These are phyloP conservation scores for Fusarium sp. DNA, from an alignment of 2,329 filamentous ascomycete genomes.

Conservation along the genomic window DNA sequence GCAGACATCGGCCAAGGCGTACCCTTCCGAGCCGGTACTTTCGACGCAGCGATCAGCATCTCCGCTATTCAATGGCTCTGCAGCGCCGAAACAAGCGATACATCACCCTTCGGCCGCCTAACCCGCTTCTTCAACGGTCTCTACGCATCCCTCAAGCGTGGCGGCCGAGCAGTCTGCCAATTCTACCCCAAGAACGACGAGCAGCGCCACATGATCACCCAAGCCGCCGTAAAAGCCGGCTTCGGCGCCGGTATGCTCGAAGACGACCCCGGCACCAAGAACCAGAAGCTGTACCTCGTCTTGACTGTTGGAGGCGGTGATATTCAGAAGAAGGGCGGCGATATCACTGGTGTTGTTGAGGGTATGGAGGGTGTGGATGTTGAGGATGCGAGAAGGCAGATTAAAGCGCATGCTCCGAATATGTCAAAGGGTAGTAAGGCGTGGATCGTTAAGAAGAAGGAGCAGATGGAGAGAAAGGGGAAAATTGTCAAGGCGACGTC, in stretches of 20 bases:
- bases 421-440: conserved; percentile 81
- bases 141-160: conserved; percentile 84
- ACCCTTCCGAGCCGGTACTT: conserved; percentile 89
- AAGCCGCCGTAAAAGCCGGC: conserved; percentile 89
- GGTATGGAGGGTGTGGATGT: conserved; percentile 91
- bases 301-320: conserved; percentile 80
- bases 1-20: conserved; percentile 96
- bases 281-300: conserved; percentile 94
- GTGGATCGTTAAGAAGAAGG: conserved; percentile 88
- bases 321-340: conserved; percentile 65
- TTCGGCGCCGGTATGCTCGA: conserved; percentile 96
- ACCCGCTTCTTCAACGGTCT: conserved; percentile 91
- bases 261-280: conserved; percentile 96
- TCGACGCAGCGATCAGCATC: conserved; percentile 95
- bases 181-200: conserved; percentile 97
- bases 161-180: conserved; percentile 91
- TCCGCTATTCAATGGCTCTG: conserved; percentile 98
- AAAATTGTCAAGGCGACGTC: conserved; percentile 92
- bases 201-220: conserved; percentile 91
- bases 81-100: conserved; percentile 90
- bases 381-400: conserved; percentile 71
- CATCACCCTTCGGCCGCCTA: conserved; percentile 80
- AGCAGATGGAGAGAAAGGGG: conserved; percentile 93
- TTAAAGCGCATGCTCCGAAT: conserved; percentile 56
- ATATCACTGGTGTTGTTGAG: conserved; percentile 90